Evolutionary conservation across 768 basidiomycete species (phyloP).

Genomic region (Auricularia cornea): DNA sequence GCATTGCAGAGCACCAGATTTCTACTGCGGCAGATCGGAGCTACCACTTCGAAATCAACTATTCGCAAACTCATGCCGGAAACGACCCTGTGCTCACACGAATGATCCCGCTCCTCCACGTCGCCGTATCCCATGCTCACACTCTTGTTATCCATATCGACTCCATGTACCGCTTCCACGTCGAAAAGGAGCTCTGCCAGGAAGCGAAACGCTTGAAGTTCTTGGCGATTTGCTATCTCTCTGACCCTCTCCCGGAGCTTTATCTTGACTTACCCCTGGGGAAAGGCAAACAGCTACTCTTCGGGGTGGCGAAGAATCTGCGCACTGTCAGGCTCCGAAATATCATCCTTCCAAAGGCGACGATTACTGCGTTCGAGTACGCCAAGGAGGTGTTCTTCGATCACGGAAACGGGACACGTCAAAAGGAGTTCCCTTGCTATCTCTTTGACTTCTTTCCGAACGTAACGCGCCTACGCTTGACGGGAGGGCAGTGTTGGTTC

Average conservation of each 20-base stretch:
- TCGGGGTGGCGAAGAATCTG: background rate
- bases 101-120: background rate
- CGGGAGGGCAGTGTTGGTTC: background rate
- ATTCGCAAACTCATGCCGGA: too few species aligned
- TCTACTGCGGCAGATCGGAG: background rate
- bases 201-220: background rate
- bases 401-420: background rate
- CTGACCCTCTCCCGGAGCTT: background rate
- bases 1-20: background rate
- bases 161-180: background rate
- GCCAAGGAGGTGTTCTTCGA: background rate
- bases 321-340: background rate
- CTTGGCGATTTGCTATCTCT: background rate
- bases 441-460: conserved; percentile 1
- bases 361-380: background rate
- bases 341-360: background rate
- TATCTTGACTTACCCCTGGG: background rate
- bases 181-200: background rate
- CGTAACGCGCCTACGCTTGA: background rate
- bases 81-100: background rate
- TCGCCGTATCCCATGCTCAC: background rate
- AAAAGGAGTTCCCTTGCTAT: background rate
- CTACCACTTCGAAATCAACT: background rate
- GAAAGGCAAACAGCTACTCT: background rate
- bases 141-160: background rate